Evolutionary conservation across 148 eudicot genomes (phyloP).

Genomic region (Vaccinium corymbosum): DNA sequence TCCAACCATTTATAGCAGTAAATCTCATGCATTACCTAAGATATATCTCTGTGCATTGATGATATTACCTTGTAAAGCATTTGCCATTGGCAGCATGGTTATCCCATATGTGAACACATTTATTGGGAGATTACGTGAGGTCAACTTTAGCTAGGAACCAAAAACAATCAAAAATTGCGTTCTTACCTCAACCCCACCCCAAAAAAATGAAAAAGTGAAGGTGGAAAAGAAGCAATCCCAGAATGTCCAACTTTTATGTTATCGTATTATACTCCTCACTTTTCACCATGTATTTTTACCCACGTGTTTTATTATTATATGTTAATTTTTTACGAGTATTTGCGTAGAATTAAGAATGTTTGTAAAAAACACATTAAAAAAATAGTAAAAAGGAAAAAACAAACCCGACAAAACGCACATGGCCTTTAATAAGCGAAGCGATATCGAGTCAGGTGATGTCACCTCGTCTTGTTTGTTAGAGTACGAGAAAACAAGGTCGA

Average conservation of each 20-base stretch:
- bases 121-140: not conserved
- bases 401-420: too few relatives aligned
- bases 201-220: not conserved
- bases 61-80: not conserved
- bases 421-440: not conserved
- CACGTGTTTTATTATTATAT: not conserved
- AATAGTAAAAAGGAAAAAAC: too few relatives aligned
- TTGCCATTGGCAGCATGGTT: not conserved
- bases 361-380: not conserved
- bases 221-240: not conserved
- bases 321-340: too few relatives aligned
- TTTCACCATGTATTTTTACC: not conserved
- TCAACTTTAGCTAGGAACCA: not conserved
- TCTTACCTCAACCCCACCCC: not conserved
- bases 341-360: too few relatives aligned
- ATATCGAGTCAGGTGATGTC: not conserved
- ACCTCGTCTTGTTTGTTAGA: not conserved
- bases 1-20: not conserved
- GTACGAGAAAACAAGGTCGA: too few relatives aligned
- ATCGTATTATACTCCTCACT: not conserved
- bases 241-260: not conserved
- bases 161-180: not conserved
- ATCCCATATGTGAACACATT: not conserved
- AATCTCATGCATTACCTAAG: not conserved
- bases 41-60: not conserved